Evolutionary conservation across 2,329 filamentous ascomycete species (phyloP).

Genomic region (Periconia sp.): DNA sequence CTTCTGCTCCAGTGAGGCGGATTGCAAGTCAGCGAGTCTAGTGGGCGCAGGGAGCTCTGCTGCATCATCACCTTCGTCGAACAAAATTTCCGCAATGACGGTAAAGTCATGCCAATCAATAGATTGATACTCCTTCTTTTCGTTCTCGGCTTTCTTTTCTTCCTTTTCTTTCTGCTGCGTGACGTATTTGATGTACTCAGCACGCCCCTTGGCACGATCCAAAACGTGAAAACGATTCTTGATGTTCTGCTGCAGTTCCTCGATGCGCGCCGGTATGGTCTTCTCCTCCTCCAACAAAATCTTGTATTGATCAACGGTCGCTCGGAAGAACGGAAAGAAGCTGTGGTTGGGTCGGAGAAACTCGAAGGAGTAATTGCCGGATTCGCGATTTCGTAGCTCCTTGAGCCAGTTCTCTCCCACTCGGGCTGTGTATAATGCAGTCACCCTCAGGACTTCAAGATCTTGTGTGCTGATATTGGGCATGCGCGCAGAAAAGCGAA

Average conservation of each 20-base stretch:
- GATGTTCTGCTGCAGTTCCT: constrained; percentile 72
- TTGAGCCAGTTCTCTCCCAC: constrained; percentile 93
- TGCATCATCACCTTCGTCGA: constrained; percentile 85
- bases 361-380: constrained; percentile 91
- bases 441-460: constrained; percentile 71
- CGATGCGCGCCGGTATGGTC: constrained; percentile 70
- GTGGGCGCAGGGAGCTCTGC: constrained; percentile 86
- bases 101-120: constrained; percentile 99
- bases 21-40: constrained; percentile 87
- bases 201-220: constrained; percentile 77
- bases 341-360: constrained; percentile 95
- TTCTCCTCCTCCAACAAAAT: constrained; percentile 72
- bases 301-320: constrained; percentile 92
- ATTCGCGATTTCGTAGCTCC: constrained; percentile 81
- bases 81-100: constrained; percentile 91
- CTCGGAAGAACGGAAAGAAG: constrained; percentile 92
- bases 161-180: constrained; percentile 85
- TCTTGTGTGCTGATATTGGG: constrained; percentile 96
- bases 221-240: constrained; percentile 80
- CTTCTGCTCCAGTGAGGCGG: constrained; percentile 91
- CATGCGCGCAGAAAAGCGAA: constrained; percentile 94
- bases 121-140: constrained; percentile 74
- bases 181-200: constrained; percentile 83
- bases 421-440: constrained; percentile 88
- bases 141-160: constrained; percentile 82